Conservation (phyloP, 495 filamentous ascomycete genomes). For the Penicillium daleae region DNA sequence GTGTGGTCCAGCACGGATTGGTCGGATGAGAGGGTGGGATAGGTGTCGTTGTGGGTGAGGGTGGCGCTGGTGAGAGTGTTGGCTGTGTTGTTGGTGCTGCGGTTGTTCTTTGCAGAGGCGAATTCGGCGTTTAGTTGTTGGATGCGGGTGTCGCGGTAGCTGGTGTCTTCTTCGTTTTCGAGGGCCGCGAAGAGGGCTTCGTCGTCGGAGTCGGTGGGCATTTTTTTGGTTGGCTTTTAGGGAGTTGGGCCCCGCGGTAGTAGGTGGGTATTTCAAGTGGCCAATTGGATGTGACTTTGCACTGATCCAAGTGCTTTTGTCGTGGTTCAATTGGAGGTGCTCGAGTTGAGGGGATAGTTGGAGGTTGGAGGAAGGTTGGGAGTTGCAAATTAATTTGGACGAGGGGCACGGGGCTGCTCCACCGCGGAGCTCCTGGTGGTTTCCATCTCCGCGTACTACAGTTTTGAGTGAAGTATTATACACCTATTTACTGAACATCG, state of each 20-base stretch:
- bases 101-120: slow-evolving; percentile 46
- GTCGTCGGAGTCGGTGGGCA: slow-evolving; percentile 57
- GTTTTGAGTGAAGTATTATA: neutral
- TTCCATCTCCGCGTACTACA: no score
- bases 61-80: slow-evolving; percentile 12
- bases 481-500: neutral
- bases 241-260: neutral
- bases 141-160: slow-evolving; percentile 70
- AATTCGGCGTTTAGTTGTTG: slow-evolving; percentile 72
- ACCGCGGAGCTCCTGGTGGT: neutral
- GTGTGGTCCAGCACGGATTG: slow-evolving; percentile 71
- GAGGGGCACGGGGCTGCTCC: neutral
- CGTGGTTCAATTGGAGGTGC: neutral
- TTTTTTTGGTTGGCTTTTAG: no score
- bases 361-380: slow-evolving; percentile 5
- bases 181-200: slow-evolving; percentile 51
- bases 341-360: neutral
- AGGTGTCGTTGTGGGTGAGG: slow-evolving; percentile 43
- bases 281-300: neutral
- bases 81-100: slow-evolving; percentile 20
- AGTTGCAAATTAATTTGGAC: neutral
- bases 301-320: neutral
- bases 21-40: slow-evolving; percentile 65
- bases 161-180: slow-evolving; percentile 52
- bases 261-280: neutral